Evolutionary conservation across 2,329 filamentous ascomycete genomes (phyloP).

Genomic region (Botrytis squamosa): DNA sequence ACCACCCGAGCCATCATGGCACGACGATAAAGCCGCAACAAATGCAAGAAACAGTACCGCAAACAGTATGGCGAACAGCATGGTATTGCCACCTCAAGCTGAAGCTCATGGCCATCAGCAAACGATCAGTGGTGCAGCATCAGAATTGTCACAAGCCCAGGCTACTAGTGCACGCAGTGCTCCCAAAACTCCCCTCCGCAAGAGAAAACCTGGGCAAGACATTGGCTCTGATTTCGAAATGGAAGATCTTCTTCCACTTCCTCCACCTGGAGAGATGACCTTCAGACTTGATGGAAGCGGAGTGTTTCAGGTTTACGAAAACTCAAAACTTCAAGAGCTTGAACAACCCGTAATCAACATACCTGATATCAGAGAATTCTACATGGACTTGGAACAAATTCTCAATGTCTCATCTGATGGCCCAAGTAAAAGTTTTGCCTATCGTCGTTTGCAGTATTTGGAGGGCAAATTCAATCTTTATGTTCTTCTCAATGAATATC

Average conservation of each 20-base stretch:
- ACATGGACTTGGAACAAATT: constrained; percentile 87
- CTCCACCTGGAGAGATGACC: constrained; percentile 64
- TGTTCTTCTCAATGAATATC: constrained; percentile 89
- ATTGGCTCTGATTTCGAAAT: constrained; percentile 92
- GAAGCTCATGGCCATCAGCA: constrained; percentile 31
- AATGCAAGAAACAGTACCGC: constrained; percentile 46
- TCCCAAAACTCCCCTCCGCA: constrained; percentile 53
- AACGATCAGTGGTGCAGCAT: background rate
- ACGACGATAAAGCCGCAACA: constrained; percentile 46
- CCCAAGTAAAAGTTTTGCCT: constrained; percentile 95
- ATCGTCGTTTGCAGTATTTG: constrained; percentile 87
- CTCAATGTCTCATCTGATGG: constrained; percentile 91
- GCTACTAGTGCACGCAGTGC: constrained; percentile 39
- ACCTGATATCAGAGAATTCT: constrained; percentile 93
- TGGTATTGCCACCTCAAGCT: constrained; percentile 36
- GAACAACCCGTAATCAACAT: constrained; percentile 74
- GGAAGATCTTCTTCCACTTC: constrained; percentile 72
- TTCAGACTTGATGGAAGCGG: constrained; percentile 80
- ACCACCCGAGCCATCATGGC: constrained; percentile 89
- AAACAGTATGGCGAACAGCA: constrained; percentile 46
- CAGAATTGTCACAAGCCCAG: constrained; percentile 30
- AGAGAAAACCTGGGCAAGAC: constrained; percentile 81
- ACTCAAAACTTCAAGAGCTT: constrained; percentile 57
- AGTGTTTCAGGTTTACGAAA: constrained; percentile 90
- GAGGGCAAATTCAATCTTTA: constrained; percentile 98